These are phyloP conservation scores for Cyanodermella asteris DNA, from an alignment of 2,329 filamentous ascomycete genomes.

Conservation along the genomic window DNA sequence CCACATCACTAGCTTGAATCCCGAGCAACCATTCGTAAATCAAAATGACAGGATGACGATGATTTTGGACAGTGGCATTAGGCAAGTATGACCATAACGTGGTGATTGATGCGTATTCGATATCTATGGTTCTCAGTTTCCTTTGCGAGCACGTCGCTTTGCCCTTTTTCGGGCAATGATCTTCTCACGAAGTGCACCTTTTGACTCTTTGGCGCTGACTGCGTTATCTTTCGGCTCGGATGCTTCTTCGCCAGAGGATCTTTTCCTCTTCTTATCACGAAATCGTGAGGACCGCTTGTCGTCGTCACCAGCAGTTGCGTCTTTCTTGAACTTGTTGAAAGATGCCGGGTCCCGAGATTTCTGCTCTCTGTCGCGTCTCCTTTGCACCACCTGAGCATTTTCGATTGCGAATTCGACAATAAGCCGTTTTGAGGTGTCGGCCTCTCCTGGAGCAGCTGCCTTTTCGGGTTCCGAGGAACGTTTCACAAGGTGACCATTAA, in stretches of 20 bases:
- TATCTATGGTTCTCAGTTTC: no score
- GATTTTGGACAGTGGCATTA: no score
- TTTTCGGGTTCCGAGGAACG: conserved; percentile 1
- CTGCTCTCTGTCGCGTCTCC: conserved; percentile 44
- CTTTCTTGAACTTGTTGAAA: conserved; percentile 14
- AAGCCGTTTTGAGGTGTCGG: conserved; percentile 71
- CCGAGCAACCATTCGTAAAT: no score
- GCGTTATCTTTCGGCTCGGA: conserved; percentile 1
- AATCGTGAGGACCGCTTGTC: no score
- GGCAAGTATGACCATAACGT: no score
- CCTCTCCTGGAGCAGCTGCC: conserved; percentile 35
- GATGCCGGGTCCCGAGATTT: conserved; percentile 28
- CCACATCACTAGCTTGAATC: no score
- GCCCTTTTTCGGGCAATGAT: conserved; percentile 73
- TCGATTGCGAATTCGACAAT: conserved; percentile 97
- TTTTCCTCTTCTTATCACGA: conserved; percentile 16
- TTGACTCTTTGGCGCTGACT: conserved; percentile 10
- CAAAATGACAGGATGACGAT: no score
- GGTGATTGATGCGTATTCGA: no score
- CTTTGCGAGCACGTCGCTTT: no score
- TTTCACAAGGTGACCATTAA: conserved; percentile 54
- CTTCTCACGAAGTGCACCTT: conserved; percentile 41
- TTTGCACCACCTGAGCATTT: conserved; percentile 82
- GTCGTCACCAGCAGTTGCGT: conserved; percentile 15
- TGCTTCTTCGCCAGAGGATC: conserved; percentile 7